phyloP scores from a whole-genome alignment of 371 early-diverging fungal species.

The Choanephora cucurbitarum region DNA sequence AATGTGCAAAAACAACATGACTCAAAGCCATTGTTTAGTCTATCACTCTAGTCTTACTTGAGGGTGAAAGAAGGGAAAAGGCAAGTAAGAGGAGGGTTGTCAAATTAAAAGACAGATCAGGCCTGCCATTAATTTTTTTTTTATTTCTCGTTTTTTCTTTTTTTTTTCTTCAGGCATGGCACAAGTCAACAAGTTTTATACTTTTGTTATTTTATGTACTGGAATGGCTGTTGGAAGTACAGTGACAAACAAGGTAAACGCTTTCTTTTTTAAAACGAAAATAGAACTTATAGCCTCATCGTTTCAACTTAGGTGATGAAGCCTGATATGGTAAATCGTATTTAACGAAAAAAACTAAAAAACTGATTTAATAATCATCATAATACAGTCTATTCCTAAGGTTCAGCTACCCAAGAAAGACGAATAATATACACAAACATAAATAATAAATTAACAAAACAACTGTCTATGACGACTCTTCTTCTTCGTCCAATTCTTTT shows the following conservation, averaged over 20 bases:
- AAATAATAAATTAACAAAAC: too few relatives aligned
- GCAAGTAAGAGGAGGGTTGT: too few relatives aligned
- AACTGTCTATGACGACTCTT: too few relatives aligned
- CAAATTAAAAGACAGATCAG: too few relatives aligned
- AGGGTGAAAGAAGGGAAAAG: too few relatives aligned
- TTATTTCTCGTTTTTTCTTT: conserved; percentile 1
- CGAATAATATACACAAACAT: background rate
- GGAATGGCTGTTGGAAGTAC: conserved; percentile 55
- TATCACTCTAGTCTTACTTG: too few relatives aligned
- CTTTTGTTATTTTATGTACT: conserved; percentile 39
- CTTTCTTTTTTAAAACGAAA: background rate
- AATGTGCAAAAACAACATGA: too few relatives aligned
- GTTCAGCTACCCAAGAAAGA: conserved; percentile 14
- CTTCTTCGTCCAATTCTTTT: conserved; percentile 58
- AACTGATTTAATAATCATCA: background rate
- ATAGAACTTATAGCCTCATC: background rate
- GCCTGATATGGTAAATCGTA: conserved; percentile 43
- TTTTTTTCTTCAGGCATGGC: conserved; percentile 29
- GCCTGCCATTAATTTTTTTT: too few relatives aligned
- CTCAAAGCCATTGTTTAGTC: too few relatives aligned
- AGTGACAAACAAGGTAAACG: conserved; percentile 42
- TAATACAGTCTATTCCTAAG: conserved; percentile 20
- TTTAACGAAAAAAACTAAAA: background rate
- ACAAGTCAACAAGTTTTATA: conserved; percentile 41
- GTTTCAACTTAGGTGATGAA: conserved; percentile 38